Evolutionary conservation across 768 basidiomycete genomes (phyloP), one percentile per base, ranked within the genome.

Genomic region (Hypholoma fasciculare): DNA sequence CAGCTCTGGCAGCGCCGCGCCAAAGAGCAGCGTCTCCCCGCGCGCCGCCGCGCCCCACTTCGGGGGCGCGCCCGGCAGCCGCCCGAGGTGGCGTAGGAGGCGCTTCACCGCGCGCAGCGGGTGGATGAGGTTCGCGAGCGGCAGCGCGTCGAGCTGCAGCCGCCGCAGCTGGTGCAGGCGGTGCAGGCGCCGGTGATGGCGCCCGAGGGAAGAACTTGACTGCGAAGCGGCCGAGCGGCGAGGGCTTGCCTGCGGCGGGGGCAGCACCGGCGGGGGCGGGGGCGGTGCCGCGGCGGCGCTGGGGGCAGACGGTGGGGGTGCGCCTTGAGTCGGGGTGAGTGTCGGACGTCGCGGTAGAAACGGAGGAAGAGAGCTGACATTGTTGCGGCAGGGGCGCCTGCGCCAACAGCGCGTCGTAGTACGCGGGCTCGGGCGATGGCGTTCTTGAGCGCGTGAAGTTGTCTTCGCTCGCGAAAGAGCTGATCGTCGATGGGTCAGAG

Each of bases 161-260:
- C 60, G 70, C 56, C 68, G 75, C 39, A 69, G 66, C 49, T 67
- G 72, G 59, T 63, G 74, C 49, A 71, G 75, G 61, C 63, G 76
- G 58, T 61, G 73, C 49, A 69, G 73, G 62, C 65, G 77, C 60
- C 66, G 81, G 75, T 68, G 82, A 73, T 63, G 81, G 64, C 71
- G 81, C 61, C 73, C 82, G 66, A 76, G 81, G 71, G 82, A 82
- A 72, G 75, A 81, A 72, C 71, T 76, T 76, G 75, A 76, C 67
- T 49, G 74, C 72, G 75, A 79, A 74, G 63, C 76, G 69, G 59
- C 70, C 65, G 68, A 72, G 61, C 61, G 75, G 61, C 57, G 57
- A 58, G 17, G 57, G 50, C 44, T 23, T 55, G 56, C 27, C 9
- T 39, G 38, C 5, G 42, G 52, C 26, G 52, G 17, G 16, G 52